These are phyloP conservation scores for Penicillium canescens DNA, from an alignment of 495 filamentous ascomycete genomes.

Conservation along the genomic window DNA sequence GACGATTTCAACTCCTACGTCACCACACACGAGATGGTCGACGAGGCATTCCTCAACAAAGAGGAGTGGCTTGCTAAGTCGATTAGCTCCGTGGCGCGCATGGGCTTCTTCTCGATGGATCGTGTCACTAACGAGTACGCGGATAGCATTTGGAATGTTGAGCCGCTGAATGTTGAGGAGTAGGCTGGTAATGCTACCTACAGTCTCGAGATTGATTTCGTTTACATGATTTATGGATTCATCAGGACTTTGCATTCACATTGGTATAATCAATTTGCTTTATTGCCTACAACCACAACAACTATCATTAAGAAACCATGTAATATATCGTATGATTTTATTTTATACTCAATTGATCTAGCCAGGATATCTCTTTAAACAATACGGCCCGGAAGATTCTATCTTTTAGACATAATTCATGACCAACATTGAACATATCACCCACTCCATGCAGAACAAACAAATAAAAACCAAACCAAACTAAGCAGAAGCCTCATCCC, in stretches of 20 bases:
- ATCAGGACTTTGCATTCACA: not conserved
- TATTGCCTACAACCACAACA: no score
- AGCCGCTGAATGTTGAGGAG: constrained; percentile 59
- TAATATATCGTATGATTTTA: not conserved
- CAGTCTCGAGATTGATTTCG: not conserved
- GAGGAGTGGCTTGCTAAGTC: constrained; percentile 89
- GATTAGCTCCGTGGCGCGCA: constrained; percentile 82
- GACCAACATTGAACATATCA: not conserved
- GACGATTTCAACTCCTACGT: constrained; percentile 96
- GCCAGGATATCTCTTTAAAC: not conserved
- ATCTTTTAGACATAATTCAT: not conserved
- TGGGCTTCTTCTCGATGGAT: constrained; percentile 97
- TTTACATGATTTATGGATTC: not conserved
- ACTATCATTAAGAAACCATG: no score
- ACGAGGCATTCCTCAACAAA: constrained; percentile 85
- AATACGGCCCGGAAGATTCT: not conserved
- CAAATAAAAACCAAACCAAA: not conserved
- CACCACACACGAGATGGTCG: constrained; percentile 84
- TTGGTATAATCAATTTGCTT: not conserved
- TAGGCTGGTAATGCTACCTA: not conserved
- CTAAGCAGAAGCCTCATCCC: not conserved
- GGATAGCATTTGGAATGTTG: constrained; percentile 93
- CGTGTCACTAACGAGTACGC: constrained; percentile 98
- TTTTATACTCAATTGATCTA: not conserved
- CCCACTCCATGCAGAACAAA: constrained; percentile 2